Evolutionary conservation across 495 filamentous ascomycete species (phyloP), one percentile per base, ranked within the genome.

Genomic region (Trichocladium antarcticum): DNA sequence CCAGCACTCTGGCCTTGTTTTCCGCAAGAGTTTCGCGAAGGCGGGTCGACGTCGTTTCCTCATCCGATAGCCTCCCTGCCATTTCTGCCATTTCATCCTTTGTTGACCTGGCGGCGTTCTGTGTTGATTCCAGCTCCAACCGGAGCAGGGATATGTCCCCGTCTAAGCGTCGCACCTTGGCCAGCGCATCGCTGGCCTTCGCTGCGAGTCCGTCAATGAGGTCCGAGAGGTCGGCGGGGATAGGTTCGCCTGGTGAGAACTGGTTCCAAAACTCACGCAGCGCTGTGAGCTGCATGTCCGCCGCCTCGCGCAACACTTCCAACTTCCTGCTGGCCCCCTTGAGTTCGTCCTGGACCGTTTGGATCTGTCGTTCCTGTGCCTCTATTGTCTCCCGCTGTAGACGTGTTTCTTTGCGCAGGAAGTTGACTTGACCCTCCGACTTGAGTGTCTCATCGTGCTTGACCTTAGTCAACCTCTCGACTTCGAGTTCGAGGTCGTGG

Each of bases 121-220:
- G 62, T 4, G 70, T 56, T 31, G 62, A 51, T n/a, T 71, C 69
- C 17, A 75, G 57, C 43, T 77, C 71, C 27, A 62, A 62, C 45
- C 66, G 69, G 27, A 70, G 60, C 31, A 74, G 48, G 5, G 66
- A 61, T 16, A 73, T 45, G 47, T 75, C 68, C 28, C 63, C 62
- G 16, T 75, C 68, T 14, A 66, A 55, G n/a, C 63, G 64, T 42
- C 63, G 67, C 36, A 73, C 54, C 37, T 59, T 68, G 2, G 63
- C 65, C 42, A 74, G 42, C 6, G 80, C 45, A 31, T 83, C 80
- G 49, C 75, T 71, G 6, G 77, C 73, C 22, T 77, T 74, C 12
- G 76, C 76, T 28, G 84, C 74, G 5, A 95, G 68, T 11, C 74
- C 74, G 29, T 83, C 76, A 34, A 79, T 67, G 20, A 93, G 72